phyloP scores from a whole-genome alignment of 2,329 filamentous ascomycete species.

The Alternaria rosae region DNA sequence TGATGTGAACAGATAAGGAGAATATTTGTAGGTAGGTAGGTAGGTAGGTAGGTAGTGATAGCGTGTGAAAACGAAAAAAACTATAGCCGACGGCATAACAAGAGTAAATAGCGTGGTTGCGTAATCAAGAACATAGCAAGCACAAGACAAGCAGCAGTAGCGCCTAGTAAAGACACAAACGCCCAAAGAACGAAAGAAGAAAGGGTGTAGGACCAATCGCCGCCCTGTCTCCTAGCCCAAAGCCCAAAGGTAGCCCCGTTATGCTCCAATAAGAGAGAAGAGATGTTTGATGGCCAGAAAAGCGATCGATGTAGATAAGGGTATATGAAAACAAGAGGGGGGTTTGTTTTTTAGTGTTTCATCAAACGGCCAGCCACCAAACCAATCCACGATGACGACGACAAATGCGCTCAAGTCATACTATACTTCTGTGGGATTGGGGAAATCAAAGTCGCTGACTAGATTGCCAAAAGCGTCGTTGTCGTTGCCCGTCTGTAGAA shows the following conservation, averaged over 20 bases:
- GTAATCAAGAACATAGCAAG: background rate
- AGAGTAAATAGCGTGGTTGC: background rate
- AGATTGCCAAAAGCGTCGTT: constrained; percentile 47
- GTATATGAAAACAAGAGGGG: constrained; percentile 29
- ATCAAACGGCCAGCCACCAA: background rate
- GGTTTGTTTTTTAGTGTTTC: constrained; percentile 21
- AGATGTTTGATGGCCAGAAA: constrained; percentile 7
- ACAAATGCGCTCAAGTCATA: too few relatives aligned
- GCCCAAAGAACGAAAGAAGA: background rate
- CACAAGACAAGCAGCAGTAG: too few relatives aligned
- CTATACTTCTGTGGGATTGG: constrained; percentile 40
- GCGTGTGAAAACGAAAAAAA: background rate
- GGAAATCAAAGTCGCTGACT: constrained; percentile 46
- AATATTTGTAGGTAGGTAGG: background rate
- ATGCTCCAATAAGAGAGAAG: constrained; percentile 24
- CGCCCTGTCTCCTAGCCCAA: background rate
- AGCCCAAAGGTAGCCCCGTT: background rate
- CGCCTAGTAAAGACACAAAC: background rate
- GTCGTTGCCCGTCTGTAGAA: constrained; percentile 65
- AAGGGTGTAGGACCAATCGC: background rate
- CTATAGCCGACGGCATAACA: background rate
- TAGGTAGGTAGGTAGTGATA: background rate
- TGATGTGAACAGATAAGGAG: background rate
- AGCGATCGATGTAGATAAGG: constrained; percentile 23
- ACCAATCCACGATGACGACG: background rate